A percentile compares a stretch with the other conserved stretches of the same genome.
phyloP scores from a whole-genome alignment of 208 protist genomes.

The Wallacemonas rigidus region DNA sequence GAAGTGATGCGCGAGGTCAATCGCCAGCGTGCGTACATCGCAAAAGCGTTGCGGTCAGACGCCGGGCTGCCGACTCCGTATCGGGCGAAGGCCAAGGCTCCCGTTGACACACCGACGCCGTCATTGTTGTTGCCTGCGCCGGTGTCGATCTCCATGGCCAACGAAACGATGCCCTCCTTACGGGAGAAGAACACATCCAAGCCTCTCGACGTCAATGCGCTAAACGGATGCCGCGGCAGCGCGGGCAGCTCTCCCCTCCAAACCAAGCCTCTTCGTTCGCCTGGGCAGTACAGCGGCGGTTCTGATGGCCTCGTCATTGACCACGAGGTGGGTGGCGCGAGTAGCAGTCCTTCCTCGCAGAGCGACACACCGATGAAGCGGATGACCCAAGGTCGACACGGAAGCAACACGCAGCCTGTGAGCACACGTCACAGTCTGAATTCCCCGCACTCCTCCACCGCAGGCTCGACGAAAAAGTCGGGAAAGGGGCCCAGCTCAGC shows the following conservation, averaged over 20 bases:
- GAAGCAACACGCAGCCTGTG: not conserved
- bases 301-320: constrained; percentile 16
- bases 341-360: constrained; percentile 15
- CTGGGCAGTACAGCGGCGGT: constrained; percentile 17
- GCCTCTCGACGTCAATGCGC: constrained; percentile 14
- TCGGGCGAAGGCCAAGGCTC: not conserved
- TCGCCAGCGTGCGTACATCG: constrained; percentile 8
- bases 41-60: constrained; percentile 11
- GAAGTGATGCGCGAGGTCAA: not conserved
- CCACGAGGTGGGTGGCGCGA: constrained; percentile 9
- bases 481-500: not conserved
- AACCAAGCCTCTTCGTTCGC: constrained; percentile 6
- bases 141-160: not conserved
- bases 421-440: constrained; percentile 7
- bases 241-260: not conserved
- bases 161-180: not conserved
- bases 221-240: constrained; percentile 12
- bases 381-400: not conserved
- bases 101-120: not conserved
- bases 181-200: constrained; percentile 11
- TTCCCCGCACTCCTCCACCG: constrained; percentile 11
- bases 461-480: constrained; percentile 6
- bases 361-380: constrained; percentile 18
- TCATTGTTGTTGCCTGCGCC: not conserved
- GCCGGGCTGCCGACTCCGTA: constrained; percentile 6